Percentiles rank a stretch among this genome's conserved stretches.
phyloP scores from a whole-genome alignment of 2,329 filamentous ascomycete genomes.

The Rhynchosporium agropyri region DNA sequence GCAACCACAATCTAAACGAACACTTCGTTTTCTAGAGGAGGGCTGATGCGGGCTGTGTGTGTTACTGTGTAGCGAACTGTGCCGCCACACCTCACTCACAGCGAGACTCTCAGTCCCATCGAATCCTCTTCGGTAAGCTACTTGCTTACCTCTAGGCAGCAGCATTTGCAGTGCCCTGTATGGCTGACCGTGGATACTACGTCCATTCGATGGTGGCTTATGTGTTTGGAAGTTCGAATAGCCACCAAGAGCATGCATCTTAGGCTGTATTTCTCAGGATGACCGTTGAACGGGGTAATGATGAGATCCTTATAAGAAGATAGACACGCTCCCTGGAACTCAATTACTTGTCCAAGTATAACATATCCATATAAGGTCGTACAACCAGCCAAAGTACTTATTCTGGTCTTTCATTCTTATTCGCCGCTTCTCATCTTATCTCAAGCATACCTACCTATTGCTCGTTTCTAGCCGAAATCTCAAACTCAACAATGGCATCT shows the following conservation, averaged over 20 bases:
- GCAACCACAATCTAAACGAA: no score
- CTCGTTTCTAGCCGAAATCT: background rate
- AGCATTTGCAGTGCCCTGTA: conserved; percentile 2
- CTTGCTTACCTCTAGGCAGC: background rate
- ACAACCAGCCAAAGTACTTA: background rate
- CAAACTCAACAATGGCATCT: background rate
- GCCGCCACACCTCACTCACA: conserved; percentile 8
- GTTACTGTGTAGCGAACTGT: conserved; percentile 7
- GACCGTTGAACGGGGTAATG: conserved; percentile 1
- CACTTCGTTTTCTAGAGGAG: no score
- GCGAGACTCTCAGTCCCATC: background rate
- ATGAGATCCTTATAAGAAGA: background rate
- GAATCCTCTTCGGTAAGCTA: background rate
- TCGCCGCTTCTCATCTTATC: background rate
- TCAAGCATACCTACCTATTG: background rate
- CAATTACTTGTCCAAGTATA: background rate
- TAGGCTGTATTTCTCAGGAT: background rate
- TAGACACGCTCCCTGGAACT: background rate
- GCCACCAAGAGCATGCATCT: background rate
- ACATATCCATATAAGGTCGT: background rate
- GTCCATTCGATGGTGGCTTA: background rate
- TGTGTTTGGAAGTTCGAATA: conserved; percentile 1
- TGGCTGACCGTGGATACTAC: conserved; percentile 3
- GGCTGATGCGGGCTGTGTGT: background rate
- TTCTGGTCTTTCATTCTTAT: background rate